Conservation (phyloP, 2,329 filamentous ascomycete species). For the Aspergillus unguis region DNA sequence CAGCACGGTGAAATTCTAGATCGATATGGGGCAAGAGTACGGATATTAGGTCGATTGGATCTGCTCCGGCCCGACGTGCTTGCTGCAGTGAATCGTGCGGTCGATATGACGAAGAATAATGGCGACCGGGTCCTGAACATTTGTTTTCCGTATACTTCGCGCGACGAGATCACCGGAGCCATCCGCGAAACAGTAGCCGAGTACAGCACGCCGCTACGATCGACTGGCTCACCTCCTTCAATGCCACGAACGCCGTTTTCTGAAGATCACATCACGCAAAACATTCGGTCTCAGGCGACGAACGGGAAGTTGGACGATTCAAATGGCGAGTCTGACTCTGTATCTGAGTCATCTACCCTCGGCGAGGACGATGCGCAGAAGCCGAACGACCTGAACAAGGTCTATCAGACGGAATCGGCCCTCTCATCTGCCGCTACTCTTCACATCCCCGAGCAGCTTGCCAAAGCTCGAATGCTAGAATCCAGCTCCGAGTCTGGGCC, state of each 20-base stretch:
- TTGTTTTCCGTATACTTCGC: conserved; percentile 95
- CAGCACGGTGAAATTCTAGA: conserved; percentile 93
- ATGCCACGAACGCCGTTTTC: conserved; percentile 68
- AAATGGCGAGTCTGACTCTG: conserved; percentile 49
- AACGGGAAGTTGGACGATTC: conserved; percentile 30
- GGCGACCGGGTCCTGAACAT: conserved; percentile 80
- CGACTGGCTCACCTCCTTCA: conserved; percentile 30
- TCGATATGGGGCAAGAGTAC: conserved; percentile 82
- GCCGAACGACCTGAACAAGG: conserved; percentile 20
- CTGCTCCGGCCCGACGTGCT: conserved; percentile 84
- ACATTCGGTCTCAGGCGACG: conserved; percentile 67
- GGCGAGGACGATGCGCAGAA: conserved; percentile 41
- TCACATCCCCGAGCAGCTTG: conserved; percentile 33
- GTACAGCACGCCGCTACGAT: conserved; percentile 68
- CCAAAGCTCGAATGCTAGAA: conserved; percentile 36
- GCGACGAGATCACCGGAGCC: conserved; percentile 89
- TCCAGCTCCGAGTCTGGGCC: conserved; percentile 23
- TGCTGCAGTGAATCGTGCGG: conserved; percentile 80
- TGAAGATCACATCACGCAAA: conserved; percentile 79
- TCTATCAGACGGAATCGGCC: conserved; percentile 34
- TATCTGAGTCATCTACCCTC: conserved; percentile 39
- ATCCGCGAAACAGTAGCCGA: conserved; percentile 84
- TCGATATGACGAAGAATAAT: conserved; percentile 83
- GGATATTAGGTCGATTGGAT: conserved; percentile 79
- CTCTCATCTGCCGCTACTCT: conserved; percentile 51